Base-by-base conservation (phyloP, 2,329 filamentous ascomycete genomes). In the Hymenoscyphus linearis region DNA sequence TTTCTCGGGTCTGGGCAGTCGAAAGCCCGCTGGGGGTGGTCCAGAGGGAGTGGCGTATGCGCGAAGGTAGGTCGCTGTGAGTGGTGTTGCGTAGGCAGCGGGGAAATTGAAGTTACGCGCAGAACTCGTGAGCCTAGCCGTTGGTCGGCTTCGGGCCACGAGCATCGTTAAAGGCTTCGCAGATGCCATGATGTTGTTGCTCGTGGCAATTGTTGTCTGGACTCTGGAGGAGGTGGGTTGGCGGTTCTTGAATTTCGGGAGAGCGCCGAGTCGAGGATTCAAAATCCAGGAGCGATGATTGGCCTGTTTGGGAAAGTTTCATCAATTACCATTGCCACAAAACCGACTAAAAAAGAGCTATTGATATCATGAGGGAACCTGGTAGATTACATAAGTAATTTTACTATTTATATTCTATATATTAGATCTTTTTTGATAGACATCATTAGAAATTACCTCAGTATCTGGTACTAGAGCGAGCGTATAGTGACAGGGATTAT, bases 21-120 rank as follows among this genome's bases (percentile, higher is more conserved):
- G 87, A 83, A 96, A 97, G 67, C 87, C 86, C 68, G 86, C 79
- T 61, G 91, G 89, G 68, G 91, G 91, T 68, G 90, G 86, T 55
- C 93, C 91, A 66, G 83, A 81, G 66, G 91, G 91, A 55, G 90
- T 86, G 68, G 88, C 85, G 63, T 63, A 66, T 55, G 66, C 62
- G 61, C 71, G 70, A 53, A 69, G 52, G 50, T 60, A 58, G 37
- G 64, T 68, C 47, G 72, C 72, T 36, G 71, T 71, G 67, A 72
- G 71, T 37, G 68, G 61, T 13, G 68, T 67, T 52, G 67, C 52
- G 54, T 66, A 53, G 37, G 37, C 60, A 10, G 65, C 54, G 16
- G 62, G 54, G 16, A 66, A 64, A 52, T 65, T 58, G 40, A 70
- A 67, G 56, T 68, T 65, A 58, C 69, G 68, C 37, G 69, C 63